Conservation (phyloP, 805 yeast genomes). For the Cyberlindnera mississippiensis region DNA sequence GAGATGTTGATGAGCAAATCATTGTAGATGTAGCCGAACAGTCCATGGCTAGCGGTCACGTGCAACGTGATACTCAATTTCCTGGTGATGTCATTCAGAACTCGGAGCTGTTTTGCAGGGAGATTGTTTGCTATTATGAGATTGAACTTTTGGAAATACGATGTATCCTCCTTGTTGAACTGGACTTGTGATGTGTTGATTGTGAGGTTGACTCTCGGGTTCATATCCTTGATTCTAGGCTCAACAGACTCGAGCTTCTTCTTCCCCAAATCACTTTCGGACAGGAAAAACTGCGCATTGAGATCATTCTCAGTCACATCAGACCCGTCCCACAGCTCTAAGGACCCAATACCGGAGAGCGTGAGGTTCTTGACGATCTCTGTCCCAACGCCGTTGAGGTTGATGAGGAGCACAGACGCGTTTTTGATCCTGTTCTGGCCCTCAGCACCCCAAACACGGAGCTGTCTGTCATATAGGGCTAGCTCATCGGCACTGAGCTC, state of each 20-base stretch:
- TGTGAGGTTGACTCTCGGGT: slow-evolving; percentile 67
- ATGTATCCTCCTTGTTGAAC: slow-evolving; percentile 18
- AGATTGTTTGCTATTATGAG: slow-evolving; percentile 75
- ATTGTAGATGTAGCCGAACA: slow-evolving; percentile 76
- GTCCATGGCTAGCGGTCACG: slow-evolving; percentile 66
- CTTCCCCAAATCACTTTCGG: slow-evolving; percentile 51
- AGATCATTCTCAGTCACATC: slow-evolving; percentile 57
- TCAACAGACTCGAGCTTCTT: slow-evolving; percentile 51
- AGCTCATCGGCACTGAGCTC: slow-evolving; percentile 61
- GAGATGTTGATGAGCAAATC: slow-evolving; percentile 70
- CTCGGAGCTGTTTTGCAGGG: slow-evolving; percentile 34
- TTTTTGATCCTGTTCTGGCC: slow-evolving; percentile 77
- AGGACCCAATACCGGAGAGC: slow-evolving; percentile 80
- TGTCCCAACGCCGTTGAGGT: slow-evolving; percentile 72
- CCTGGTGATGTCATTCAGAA: slow-evolving; percentile 57
- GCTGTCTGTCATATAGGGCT: slow-evolving; percentile 91
- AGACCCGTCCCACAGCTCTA: slow-evolving; percentile 64
- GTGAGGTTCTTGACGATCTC: slow-evolving; percentile 83
- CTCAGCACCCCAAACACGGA: slow-evolving; percentile 92
- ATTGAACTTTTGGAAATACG: slow-evolving; percentile 54
- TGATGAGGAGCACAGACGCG: slow-evolving; percentile 66
- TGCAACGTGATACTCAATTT: slow-evolving; percentile 59
- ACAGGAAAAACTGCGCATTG: slow-evolving; percentile 70
- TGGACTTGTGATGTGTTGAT: slow-evolving; percentile 33
- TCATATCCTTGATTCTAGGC: slow-evolving; percentile 62